Conservation (phyloP, 23 red algal genomes). For the Gracilaria vermiculophylla region DNA sequence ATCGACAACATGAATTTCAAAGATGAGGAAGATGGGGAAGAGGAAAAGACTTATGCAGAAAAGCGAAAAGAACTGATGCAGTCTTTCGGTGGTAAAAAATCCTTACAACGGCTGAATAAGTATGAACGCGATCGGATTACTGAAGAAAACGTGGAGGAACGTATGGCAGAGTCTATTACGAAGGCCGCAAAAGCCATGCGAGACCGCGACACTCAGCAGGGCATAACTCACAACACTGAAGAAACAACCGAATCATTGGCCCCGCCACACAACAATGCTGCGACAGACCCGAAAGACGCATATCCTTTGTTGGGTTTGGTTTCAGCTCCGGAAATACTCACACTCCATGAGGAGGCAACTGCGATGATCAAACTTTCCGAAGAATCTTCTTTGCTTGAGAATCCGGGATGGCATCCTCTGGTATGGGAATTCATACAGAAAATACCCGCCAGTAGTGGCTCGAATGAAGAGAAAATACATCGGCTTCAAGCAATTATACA, state of each 20-base stretch:
- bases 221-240: not conserved
- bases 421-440: slow-evolving; percentile 32
- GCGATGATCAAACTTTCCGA: not conserved
- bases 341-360: slow-evolving; percentile 35
- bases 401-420: slow-evolving; percentile 60
- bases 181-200: slow-evolving; percentile 34
- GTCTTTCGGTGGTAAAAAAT: slow-evolving; percentile 38
- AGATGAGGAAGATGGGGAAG: not conserved
- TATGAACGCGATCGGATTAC: slow-evolving; percentile 55
- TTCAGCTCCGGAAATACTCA: slow-evolving; percentile 16
- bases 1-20: not conserved
- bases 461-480: not conserved
- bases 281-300: slow-evolving; percentile 43
- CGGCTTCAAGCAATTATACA: slow-evolving; percentile 49
- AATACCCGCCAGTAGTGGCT: not conserved
- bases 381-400: slow-evolving; percentile 1
- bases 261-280: slow-evolving; percentile 50
- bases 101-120: not conserved
- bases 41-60: slow-evolving; percentile 18
- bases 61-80: slow-evolving; percentile 31
- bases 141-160: slow-evolving; percentile 47
- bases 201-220: slow-evolving; percentile 33
- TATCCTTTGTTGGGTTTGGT: slow-evolving; percentile 43
- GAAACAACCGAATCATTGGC: slow-evolving; percentile 48
- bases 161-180: slow-evolving; percentile 18